Evolutionary conservation across 306 rosid species (phyloP).

Genomic region (Argentina anserina): DNA sequence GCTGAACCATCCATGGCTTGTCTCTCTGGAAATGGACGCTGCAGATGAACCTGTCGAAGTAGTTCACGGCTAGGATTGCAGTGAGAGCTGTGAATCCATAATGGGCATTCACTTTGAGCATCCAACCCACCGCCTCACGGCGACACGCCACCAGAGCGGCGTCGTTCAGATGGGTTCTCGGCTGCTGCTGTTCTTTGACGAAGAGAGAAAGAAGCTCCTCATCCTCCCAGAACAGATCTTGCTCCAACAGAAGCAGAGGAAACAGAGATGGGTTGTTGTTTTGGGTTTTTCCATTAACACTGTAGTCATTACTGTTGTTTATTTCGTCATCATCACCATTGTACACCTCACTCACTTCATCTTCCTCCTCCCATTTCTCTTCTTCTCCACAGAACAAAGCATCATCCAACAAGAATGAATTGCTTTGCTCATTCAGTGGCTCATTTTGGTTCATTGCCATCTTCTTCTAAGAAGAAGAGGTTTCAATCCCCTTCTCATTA

Average conservation of each 20-base stretch:
- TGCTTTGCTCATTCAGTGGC: slow-evolving; percentile 31
- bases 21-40: slow-evolving; percentile 64
- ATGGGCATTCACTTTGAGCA: slow-evolving; percentile 70
- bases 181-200: slow-evolving; percentile 54
- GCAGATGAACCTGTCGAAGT: slow-evolving; percentile 61
- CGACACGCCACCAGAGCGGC: slow-evolving; percentile 29
- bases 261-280: slow-evolving; percentile 26
- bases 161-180: slow-evolving; percentile 13
- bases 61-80: slow-evolving; percentile 75
- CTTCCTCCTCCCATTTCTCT: slow-evolving; percentile 60
- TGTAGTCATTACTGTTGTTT: slow-evolving; percentile 9
- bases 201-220: slow-evolving; percentile 62
- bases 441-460: slow-evolving; percentile 51
- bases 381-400: slow-evolving; percentile 76
- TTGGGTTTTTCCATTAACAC: neutral
- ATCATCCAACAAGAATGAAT: slow-evolving; percentile 47
- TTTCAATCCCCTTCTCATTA: slow-evolving; percentile 43
- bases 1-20: slow-evolving; percentile 88
- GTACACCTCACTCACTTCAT: slow-evolving; percentile 35
- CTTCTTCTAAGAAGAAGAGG: slow-evolving; percentile 62
- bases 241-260: slow-evolving; percentile 51
- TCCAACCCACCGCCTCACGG: slow-evolving; percentile 64
- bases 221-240: slow-evolving; percentile 72
- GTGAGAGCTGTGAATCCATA: slow-evolving; percentile 73
- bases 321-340: neutral